These are phyloP conservation scores for Chondrus crispus DNA, from an alignment of 23 red algal species.

Conservation along the genomic window DNA sequence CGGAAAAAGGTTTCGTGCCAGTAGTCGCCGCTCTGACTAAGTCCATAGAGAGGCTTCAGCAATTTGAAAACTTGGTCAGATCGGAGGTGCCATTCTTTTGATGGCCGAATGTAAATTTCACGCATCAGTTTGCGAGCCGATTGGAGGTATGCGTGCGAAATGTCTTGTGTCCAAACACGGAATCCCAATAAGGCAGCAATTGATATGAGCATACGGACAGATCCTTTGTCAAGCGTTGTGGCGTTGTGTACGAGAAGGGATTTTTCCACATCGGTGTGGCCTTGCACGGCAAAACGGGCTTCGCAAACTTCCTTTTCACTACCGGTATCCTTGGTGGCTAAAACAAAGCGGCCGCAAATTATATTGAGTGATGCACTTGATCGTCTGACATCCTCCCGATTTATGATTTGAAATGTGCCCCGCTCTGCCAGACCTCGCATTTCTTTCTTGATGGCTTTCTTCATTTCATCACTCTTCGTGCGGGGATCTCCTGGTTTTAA, in stretches of 20 bases:
- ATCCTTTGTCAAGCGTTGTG: background rate
- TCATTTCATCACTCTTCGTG: background rate
- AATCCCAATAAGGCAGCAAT: background rate
- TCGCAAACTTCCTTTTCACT: background rate
- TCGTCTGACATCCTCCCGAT: background rate
- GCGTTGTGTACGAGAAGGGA: background rate
- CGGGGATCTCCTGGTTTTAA: background rate
- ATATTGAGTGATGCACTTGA: background rate
- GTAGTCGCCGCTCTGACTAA: slow-evolving; percentile 25
- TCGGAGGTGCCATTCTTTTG: background rate
- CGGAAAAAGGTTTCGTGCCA: background rate
- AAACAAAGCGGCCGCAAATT: background rate
- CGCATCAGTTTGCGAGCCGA: background rate
- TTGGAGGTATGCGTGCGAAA: slow-evolving; percentile 31
- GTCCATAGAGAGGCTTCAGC: slow-evolving; percentile 1
- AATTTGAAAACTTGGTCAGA: background rate
- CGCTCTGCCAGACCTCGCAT: background rate
- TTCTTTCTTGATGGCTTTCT: background rate
- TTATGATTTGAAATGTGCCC: background rate
- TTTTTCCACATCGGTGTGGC: slow-evolving; percentile 3
- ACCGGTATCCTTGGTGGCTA: background rate
- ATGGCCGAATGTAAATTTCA: background rate
- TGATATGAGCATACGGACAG: background rate
- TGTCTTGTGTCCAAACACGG: background rate
- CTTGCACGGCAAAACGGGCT: background rate